Base-by-base conservation (phyloP, 169 alveolate genomes). In the Blepharisma undulans region DNA sequence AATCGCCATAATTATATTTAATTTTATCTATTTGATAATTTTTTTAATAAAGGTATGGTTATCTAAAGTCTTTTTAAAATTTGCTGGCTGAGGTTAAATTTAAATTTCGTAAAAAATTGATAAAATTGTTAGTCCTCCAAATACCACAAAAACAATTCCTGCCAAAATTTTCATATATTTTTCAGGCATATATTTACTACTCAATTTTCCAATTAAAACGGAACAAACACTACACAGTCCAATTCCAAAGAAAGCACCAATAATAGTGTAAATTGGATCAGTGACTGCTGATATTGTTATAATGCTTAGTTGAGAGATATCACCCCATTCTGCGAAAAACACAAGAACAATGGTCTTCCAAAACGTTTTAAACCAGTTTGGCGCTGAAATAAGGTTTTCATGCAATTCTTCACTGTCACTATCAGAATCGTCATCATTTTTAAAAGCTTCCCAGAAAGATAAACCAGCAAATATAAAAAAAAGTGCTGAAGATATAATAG, bases 261-360 rank as follows among this genome's bases (percentile, higher is more conserved):
- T 14, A 27, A n/a, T 12, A 22, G 27, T 61, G 10, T 7, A 32
- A 78, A 32, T 27, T 22, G 34, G 29, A 12, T 27, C 29, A 78
- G 19, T 21, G 8, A 27, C 18, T 3, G 89, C 89, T 2, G 89
- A 82, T 7, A 82, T 25, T 0, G 89, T 10, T 10, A 82, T 60
- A 7, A 82, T 82, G 7, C 33, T 33, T 21, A 30, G 32, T 10
- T 82, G 84, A 19, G 89, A 82, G 8, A 18, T 82, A 30, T 82
- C 89, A 21, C 89, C 89, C 89, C 89, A 82, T 30, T 82, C 89
- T 34, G 89, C 89, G 36, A 82, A n/a, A 33, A 82, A 82, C 7
- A 82, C 76, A 14, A 82, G 10, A 3, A 59, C 76, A 21, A n/a
- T 16, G 1, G 89, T 82, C 60, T 82, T 22, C 89, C 89, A 82